phyloP scores from a whole-genome alignment of 495 filamentous ascomycete species.

The Aspergillus asperescens region DNA sequence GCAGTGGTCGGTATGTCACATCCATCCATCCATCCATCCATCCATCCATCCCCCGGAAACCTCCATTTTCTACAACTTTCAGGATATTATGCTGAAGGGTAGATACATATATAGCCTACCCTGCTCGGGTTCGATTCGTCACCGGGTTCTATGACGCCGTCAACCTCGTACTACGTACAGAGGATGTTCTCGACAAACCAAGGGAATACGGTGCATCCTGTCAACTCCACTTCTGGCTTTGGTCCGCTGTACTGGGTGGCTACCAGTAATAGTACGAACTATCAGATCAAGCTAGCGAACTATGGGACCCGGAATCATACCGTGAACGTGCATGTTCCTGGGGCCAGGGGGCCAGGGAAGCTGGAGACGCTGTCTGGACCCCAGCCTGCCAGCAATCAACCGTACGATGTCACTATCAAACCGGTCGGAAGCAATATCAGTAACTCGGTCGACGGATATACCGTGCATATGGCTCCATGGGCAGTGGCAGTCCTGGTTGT shows the following conservation, averaged over 20 bases:
- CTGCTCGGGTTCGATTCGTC: constrained; percentile 40
- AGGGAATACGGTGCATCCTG: constrained; percentile 52
- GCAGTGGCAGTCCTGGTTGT: constrained; percentile 28
- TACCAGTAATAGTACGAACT: constrained; percentile 29
- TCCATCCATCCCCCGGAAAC: too few species aligned
- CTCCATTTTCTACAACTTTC: neutral
- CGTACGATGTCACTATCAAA: constrained; percentile 19
- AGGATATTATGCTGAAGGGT: neutral
- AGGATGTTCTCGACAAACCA: constrained; percentile 48
- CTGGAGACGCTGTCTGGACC: constrained; percentile 27
- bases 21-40: neutral
- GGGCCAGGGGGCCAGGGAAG: constrained; percentile 21
- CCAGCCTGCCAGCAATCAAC: constrained; percentile 19
- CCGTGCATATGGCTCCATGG: constrained; percentile 26
- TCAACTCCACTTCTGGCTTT: constrained; percentile 35
- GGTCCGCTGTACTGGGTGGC: constrained; percentile 59
- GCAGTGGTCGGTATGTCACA: constrained; percentile 34
- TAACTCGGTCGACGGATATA: constrained; percentile 18
- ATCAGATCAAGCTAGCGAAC: constrained; percentile 34
- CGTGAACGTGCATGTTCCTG: constrained; percentile 23
- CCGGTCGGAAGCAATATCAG: constrained; percentile 14
- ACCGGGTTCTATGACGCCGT: constrained; percentile 34
- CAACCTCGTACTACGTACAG: constrained; percentile 37
- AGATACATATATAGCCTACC: constrained; percentile 24
- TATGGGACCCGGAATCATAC: constrained; percentile 22